Base-by-base conservation (phyloP, 371 early-diverging fungal species). In the Lichtheimia ramosa region DNA sequence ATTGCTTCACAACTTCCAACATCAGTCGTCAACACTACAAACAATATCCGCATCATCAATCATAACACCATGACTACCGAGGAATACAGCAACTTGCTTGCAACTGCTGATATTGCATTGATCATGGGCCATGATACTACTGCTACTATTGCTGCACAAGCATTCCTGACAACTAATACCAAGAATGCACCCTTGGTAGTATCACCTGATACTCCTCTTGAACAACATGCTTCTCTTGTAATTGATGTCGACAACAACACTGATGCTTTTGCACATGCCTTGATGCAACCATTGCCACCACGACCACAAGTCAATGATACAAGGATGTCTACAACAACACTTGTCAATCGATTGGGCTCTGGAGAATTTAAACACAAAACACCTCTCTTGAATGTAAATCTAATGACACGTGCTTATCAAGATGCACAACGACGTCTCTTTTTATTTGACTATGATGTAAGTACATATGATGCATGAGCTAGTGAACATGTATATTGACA, bases 391-490 rank as follows among this genome's bases (percentile, higher is more conserved):
- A 93, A 57, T 64, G 76, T 21, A 88, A 75, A 46, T 27, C 70
- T 53, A 58, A 57, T 49, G 28, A 61, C 51, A 54, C 68, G 40
- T 54, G 67, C 43, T 56, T 93, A 85, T 69, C 58, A 54, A 20
- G 51, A 56, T 15, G 69, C 89, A 13, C 75, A 79, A 67, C 78
- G 77, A 63, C 74, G 92, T 6, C 71, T 92, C 14, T 59, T 92
- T 20, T 79, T 95, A 65, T 82, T 96, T 59, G 94, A 95, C 59
- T 92, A 95, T 67, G 95, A 94, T 62, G 84, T 84, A 75, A 65
- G 74, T 59, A 24, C 2, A 51, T 49, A 40, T 8, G 5, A 14
- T 28, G 8, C 18, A 39, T 51, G 20, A 34, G 10, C 5, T 14
- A 46, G 3, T 46, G 21, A 46, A 21, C 6, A 46, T 46, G 6